Base-by-base conservation (phyloP, 116 monocot genomes). In the Thalassia testudinum region DNA sequence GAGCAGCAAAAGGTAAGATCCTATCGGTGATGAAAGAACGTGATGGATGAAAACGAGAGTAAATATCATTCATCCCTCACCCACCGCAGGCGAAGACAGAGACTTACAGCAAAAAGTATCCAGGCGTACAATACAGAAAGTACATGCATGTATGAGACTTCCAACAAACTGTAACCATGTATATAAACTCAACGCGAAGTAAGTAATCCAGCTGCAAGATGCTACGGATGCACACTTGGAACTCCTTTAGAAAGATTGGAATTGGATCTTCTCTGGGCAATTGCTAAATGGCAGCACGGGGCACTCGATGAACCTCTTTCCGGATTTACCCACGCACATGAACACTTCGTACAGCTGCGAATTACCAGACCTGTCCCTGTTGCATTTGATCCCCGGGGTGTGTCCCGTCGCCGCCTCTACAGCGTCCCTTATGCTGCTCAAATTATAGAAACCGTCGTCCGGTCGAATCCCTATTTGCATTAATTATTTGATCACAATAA, bases 161-260 rank as follows among this genome's bases (percentile, higher is more conserved):
- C n/a, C n/a, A n/a, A n/a, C n/a, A n/a, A n/a, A n/a, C n/a, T n/a
- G n/a, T n/a, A n/a, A n/a, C n/a, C n/a, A n/a, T n/a, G n/a, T n/a
- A n/a, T n/a, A n/a, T n/a, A n/a, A n/a, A n/a, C n/a, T n/a, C n/a
- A n/a, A n/a, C n/a, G n/a, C n/a, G n/a, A n/a, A n/a, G n/a, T n/a
- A n/a, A n/a, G n/a, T n/a, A n/a, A n/a, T n/a, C n/a, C n/a, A n/a
- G n/a, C n/a, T n/a, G n/a, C n/a, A n/a, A n/a, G n/a, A n/a, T n/a
- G n/a, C n/a, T n/a, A n/a, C n/a, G n/a, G n/a, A n/a, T n/a, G n/a
- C n/a, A n/a, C n/a, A n/a, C n/a, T n/a, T n/a, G n/a, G n/a, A n/a
- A n/a, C n/a, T n/a, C n/a, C n/a, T n/a, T 61, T 65, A 89, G 65
- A 89, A 89, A 1, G 77, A 11, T 44, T 84, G 84, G 63, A 84